Evolutionary conservation across 225 moss, liverwort and hornwort species (phyloP), one percentile per base, ranked within the genome.

Genomic region (Polytrichum commune): DNA sequence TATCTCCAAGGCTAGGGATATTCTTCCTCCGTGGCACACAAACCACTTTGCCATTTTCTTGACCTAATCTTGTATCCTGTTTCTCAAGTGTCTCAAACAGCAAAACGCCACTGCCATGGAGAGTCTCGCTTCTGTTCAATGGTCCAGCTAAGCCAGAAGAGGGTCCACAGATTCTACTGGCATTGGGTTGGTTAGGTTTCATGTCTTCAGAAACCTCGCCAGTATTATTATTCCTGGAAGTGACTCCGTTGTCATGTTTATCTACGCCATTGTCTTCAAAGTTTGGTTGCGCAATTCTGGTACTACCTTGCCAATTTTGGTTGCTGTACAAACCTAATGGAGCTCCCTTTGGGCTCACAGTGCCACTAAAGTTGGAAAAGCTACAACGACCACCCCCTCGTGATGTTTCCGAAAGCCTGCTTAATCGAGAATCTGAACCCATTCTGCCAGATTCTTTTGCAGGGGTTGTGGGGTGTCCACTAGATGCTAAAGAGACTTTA

Each of bases 401-500:
- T 24, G 75, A 62, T 46, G 86, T 78, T 53, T 78, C 78, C 38
- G 88, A 77, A 22, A 76, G 79, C 72, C 77, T 76, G 66, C 70
- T 79, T 8, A 72, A 53, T 67, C 75, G 75, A 75, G 75, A 70
- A 77, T 86, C 82, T 72, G 60, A 56, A 60, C 58, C 65, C 67
- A 62, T 55, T 76, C 74, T 72, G 82, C 77, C 69, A 67, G 64
- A 68, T 68, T 89, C 89, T 74, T 77, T 76, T 25, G 66, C 75
- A 67, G 74, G 60, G 68, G 72, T 54, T 54, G 83, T 7, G 28
- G 71, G 67, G 62, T 69, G 80, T 64, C 68, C 79, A 76, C 81
- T 85, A 33, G 79, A 80, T 69, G 92, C 90, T 85, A 98, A 74
- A 54, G 94, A 92, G 19, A 98, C 97, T 81, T 98, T 98, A 57